phyloP scores from a whole-genome alignment of 192 early-diverging fungal genomes.

The Backusella morwellensis region DNA sequence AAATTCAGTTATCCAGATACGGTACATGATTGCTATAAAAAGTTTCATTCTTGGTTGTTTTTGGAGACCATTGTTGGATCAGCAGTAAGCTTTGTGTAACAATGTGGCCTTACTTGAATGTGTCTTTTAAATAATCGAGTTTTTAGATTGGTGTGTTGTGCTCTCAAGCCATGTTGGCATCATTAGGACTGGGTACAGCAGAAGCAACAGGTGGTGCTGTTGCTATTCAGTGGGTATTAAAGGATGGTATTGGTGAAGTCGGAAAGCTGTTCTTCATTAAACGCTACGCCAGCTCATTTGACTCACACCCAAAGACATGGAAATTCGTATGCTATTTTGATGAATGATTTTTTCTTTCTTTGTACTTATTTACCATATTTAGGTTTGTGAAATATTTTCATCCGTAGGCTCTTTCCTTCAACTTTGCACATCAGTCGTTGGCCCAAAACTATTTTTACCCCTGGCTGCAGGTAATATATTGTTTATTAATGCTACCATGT shows the following conservation, averaged over 20 bases:
- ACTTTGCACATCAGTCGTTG: conserved; percentile 54
- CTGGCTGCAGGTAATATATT: conserved; percentile 43
- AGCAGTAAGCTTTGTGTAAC: conserved; percentile 37
- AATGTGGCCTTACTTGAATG: not conserved
- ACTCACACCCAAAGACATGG: conserved; percentile 74
- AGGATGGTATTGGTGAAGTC: conserved; percentile 65
- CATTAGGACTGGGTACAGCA: conserved; percentile 51
- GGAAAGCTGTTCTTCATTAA: conserved; percentile 74
- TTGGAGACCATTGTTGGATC: conserved; percentile 63
- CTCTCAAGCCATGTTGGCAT: conserved; percentile 63
- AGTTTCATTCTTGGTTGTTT: conserved; percentile 58
- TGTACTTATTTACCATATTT: not conserved
- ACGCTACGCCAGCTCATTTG: conserved; percentile 62
- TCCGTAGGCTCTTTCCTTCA: conserved; percentile 57
- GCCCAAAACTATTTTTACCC: conserved; percentile 48
- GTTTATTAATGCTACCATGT: not conserved
- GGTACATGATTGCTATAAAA: conserved; percentile 56
- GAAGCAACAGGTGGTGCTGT: conserved; percentile 61
- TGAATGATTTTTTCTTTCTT: not conserved
- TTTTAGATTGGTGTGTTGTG: conserved; percentile 60
- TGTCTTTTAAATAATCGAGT: not conserved
- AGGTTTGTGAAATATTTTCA: conserved; percentile 56
- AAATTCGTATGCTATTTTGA: conserved; percentile 47
- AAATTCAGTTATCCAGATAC: conserved; percentile 50
- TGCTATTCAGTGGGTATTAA: conserved; percentile 69